These are phyloP conservation scores for Seiridium unicorne DNA, from an alignment of 2,329 filamentous ascomycete species.

Conservation along the genomic window DNA sequence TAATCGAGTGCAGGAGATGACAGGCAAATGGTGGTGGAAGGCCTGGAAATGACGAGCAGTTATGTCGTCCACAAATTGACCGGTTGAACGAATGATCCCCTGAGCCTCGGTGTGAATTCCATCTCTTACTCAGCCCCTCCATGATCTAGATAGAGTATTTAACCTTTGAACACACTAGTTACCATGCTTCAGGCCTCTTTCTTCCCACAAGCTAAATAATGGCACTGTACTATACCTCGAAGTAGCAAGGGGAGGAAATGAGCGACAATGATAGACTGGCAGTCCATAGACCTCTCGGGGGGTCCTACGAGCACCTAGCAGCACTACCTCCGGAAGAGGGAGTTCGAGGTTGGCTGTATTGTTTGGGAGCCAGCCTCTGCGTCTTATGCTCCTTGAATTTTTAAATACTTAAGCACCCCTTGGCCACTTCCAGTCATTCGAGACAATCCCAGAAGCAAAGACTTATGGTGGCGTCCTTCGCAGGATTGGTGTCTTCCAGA, in stretches of 20 bases:
- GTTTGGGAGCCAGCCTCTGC: not conserved
- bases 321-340: not conserved
- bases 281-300: not conserved
- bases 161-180: not conserved
- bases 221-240: not conserved
- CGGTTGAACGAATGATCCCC: conserved; percentile 2
- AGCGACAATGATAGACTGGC: not conserved
- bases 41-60: conserved; percentile 25
- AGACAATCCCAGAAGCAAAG: not conserved
- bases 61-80: conserved; percentile 21
- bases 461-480: not conserved
- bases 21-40: conserved; percentile 23
- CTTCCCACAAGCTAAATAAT: not conserved
- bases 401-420: not conserved
- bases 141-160: not conserved
- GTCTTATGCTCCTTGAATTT: not conserved
- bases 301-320: not conserved
- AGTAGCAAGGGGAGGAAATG: not conserved
- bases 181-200: not conserved
- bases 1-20: conserved; percentile 26
- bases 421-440: not conserved
- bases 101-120: conserved; percentile 4
- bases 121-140: not conserved
- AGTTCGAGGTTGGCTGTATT: not conserved
- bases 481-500: conserved; percentile 18